A percentile compares a stretch with the other conserved stretches of the same genome.
phyloP scores from a whole-genome alignment of 164 flowering plant species.

The Vitis rotundifolia region DNA sequence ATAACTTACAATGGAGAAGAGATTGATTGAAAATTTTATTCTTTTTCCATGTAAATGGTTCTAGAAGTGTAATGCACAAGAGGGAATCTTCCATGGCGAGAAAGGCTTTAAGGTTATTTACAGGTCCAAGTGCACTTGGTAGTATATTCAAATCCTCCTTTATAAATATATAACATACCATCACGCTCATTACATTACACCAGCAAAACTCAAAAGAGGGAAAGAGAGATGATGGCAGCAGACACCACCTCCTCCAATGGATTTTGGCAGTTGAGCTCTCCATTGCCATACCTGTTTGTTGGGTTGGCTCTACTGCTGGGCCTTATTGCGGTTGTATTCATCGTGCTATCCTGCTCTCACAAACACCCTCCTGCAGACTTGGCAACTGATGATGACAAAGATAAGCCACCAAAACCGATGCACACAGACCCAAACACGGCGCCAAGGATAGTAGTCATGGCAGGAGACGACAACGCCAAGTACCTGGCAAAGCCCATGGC shows the following conservation, averaged over 20 bases:
- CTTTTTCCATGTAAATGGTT: too few relatives aligned
- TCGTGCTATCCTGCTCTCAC: background rate
- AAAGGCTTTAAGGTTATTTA: too few relatives aligned
- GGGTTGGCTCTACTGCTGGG: background rate
- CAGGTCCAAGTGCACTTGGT: too few relatives aligned
- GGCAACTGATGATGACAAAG: background rate
- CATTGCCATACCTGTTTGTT: background rate
- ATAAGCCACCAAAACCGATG: background rate
- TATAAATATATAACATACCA: too few relatives aligned
- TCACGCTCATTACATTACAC: too few relatives aligned
- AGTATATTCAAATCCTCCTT: too few relatives aligned
- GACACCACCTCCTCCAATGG: background rate
- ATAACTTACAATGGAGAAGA: too few relatives aligned
- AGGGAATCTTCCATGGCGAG: too few relatives aligned
- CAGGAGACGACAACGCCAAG: background rate
- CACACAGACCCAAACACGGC: background rate
- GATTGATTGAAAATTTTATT: too few relatives aligned
- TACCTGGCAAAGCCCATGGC: slow-evolving; percentile 1
- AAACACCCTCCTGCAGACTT: background rate
- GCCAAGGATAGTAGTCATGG: slow-evolving; percentile 4
- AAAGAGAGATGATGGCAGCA: background rate
- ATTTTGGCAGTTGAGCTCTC: background rate
- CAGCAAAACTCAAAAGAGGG: background rate
- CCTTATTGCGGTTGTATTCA: background rate
- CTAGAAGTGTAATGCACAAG: too few relatives aligned